phyloP scores from a whole-genome alignment of 2,329 filamentous ascomycete species.

The Fusarium pseudonygamai region DNA sequence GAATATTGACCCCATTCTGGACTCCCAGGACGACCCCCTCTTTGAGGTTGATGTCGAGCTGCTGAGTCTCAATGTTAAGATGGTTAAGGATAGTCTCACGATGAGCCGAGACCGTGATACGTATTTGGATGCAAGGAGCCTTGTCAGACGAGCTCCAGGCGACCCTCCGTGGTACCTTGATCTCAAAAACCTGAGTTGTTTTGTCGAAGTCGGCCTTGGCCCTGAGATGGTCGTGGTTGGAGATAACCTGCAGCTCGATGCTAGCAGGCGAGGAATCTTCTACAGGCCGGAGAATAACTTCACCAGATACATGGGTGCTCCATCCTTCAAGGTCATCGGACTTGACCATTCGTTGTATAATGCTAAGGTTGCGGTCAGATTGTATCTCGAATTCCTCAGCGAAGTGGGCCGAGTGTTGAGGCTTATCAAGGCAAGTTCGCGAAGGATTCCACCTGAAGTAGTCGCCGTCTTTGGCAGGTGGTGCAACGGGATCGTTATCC shows the following conservation, averaged over 20 bases:
- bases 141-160: conserved; percentile 39
- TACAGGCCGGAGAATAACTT: conserved; percentile 55
- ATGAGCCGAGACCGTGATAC: conserved; percentile 59
- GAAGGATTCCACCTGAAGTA: conserved; percentile 43
- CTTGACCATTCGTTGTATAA: conserved; percentile 51
- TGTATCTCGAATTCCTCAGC: conserved; percentile 44
- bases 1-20: conserved; percentile 43
- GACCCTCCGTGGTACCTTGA: conserved; percentile 52
- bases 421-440: conserved; percentile 38
- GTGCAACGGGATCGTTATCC: conserved; percentile 40
- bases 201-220: conserved; percentile 48
- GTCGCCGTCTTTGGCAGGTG: conserved; percentile 30
- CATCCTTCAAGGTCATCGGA: conserved; percentile 30
- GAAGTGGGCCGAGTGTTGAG: neutral
- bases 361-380: conserved; percentile 47
- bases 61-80: conserved; percentile 50
- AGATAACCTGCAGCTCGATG: conserved; percentile 56
- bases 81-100: conserved; percentile 49
- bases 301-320: conserved; percentile 54
- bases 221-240: conserved; percentile 55
- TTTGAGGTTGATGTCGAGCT: conserved; percentile 53
- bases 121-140: conserved; percentile 59
- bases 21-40: conserved; percentile 53
- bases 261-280: conserved; percentile 47
- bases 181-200: conserved; percentile 49